Base-by-base conservation (phyloP, 495 filamentous ascomycete species). In the Aspergillus olivimuriae region DNA sequence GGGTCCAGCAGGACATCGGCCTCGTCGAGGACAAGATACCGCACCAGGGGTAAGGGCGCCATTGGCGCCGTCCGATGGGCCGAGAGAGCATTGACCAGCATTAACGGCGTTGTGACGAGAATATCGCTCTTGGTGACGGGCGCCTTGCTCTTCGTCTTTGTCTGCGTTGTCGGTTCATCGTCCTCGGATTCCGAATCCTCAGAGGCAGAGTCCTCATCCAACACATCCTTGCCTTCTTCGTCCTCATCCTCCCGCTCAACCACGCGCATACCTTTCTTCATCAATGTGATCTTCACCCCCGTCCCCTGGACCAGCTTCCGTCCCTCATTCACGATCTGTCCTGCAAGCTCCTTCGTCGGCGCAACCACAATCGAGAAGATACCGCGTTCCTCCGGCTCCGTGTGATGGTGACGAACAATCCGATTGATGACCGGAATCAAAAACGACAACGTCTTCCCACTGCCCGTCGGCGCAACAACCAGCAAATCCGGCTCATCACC, bases 371-470 rank as follows among this genome's bases (percentile, higher is more conserved):
- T 62, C 74, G 73, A 66, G 16, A 66, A 50, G 12, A 86, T 68
- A 4, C 73, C 69, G 52, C 78, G 77, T 39, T 71, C 60, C 5
- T 65, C 60, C 20, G 58, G 41, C 33, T 72, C 63, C 38, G 65
- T 52, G 67, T 68, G 66, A 41, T 71, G 68, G 43, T 69, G 62
- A 34, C 66, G 68, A 21, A 91, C 67, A 34, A 91, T 77, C 36
- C 75, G 72, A 56, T 95, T 83, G 38, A 97, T 74, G 14, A 88
- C 73, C 0, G 89, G 88, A 19, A 99, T 84, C 57, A 97, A 61
- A 55, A 95, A 99, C 3, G 87, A 85, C 42, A 97, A 61, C 0
- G 92, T 97, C 69, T 99, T 99, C n/a, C 92, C 92, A 56, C 89
- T 95, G 15, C 92, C 92, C 3, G 92, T 99, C 2, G 94, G 94